A percentile compares a stretch with the other conserved stretches of the same genome.
Evolutionary conservation across 2,329 filamentous ascomycete species (phyloP).

Genomic region (Xylaria sp.): DNA sequence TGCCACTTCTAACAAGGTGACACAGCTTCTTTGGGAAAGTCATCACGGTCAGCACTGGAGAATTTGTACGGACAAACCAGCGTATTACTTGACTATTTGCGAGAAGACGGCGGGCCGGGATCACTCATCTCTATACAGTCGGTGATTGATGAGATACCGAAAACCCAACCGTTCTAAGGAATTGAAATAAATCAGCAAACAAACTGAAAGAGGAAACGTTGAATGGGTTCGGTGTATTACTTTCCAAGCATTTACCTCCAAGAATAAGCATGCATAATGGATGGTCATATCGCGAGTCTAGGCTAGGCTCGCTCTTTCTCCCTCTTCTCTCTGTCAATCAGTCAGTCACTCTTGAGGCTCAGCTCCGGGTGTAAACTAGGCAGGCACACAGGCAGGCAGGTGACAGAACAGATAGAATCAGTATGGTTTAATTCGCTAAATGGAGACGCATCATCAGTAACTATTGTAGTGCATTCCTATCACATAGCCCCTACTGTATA

Average conservation of each 20-base stretch:
- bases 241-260: slow-evolving; percentile 1
- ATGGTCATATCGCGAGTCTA: not conserved
- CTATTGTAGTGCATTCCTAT: not conserved
- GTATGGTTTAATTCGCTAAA: not conserved
- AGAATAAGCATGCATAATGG: not conserved
- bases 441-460: not conserved
- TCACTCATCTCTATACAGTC: slow-evolving; percentile 77
- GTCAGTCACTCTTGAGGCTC: not conserved
- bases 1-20: slow-evolving; percentile 29
- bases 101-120: slow-evolving; percentile 81
- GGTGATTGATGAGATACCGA: slow-evolving; percentile 60
- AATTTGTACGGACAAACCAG: slow-evolving; percentile 87
- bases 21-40: slow-evolving; percentile 88
- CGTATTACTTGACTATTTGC: slow-evolving; percentile 84
- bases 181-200: not conserved
- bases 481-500: too few relatives aligned
- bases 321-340: not conserved
- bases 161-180: slow-evolving; percentile 50
- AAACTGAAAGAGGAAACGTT: not conserved
- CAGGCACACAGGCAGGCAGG: too few relatives aligned
- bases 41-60: slow-evolving; percentile 86
- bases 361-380: not conserved
- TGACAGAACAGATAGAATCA: not conserved
- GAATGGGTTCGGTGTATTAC: not conserved
- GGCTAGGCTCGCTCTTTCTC: not conserved